Base-by-base conservation (phyloP, 2,329 filamentous ascomycete species). In the Venturiaceae sp. region DNA sequence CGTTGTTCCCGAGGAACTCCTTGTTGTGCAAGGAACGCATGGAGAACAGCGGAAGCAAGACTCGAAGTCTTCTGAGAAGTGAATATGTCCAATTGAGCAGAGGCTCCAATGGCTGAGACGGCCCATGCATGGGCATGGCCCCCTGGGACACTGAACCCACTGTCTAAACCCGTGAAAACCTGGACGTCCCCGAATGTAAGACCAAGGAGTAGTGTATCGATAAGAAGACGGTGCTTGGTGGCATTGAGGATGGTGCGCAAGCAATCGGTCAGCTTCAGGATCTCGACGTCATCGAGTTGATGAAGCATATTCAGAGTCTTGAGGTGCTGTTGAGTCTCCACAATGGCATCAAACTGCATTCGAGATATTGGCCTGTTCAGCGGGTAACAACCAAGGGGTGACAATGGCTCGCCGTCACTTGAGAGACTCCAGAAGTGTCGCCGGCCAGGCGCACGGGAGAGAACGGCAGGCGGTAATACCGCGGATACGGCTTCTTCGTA, bases 261-360 rank as follows among this genome's bases (percentile, higher is more conserved):
- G 9, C 34, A 19, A 37, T 53, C 34, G 8, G 52, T 23, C 16
- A 53, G 52, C 34, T 53, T 53, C 52, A 53, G 32, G 16, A 53
- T 13, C 7, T 53, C 52, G 23, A 53, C 52, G 6, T 53, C 52
- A 13, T 53, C 32, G 28, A 53, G 34, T 37, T 34, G 3, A 14
- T 34, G 34, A 34, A 56, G 54, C 54, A 56, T 56, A 11, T 56
- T 44, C 19, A 56, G 54, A 9, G 21, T 28, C 8, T 39, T 46
- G n/a, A 56, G 26, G 14, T 44, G 33, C n/a, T 46, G 19, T 32
- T 39, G 37, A 28, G 21, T 46, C n/a, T 56, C 28, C 13, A 56
- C 21, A 44, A 56, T 21, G 28, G 34, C 36, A 21, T 39, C 34
- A 21, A 28, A 56, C 14, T 56, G 34, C 16, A 21, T 39, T 14